Conservation (phyloP, 2,329 filamentous ascomycete species). For the Raffaelea ambrosiae region DNA sequence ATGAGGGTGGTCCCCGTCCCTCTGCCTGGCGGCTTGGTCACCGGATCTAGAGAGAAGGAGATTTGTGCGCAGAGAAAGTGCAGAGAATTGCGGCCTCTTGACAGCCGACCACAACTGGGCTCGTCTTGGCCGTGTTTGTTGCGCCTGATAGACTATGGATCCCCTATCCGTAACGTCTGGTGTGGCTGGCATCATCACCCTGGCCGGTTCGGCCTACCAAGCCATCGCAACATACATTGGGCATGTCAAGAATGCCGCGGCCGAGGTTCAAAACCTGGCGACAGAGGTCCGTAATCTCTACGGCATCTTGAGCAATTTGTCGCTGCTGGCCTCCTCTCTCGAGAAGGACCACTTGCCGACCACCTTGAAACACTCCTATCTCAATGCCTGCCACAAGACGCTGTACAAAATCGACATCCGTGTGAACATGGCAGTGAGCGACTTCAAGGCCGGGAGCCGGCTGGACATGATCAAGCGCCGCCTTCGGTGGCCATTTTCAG, state of each 20-base stretch:
- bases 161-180: constrained; percentile 19
- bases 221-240: constrained; percentile 16
- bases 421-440: background rate
- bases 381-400: constrained; percentile 6
- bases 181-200: constrained; percentile 20
- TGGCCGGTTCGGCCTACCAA: constrained; percentile 17
- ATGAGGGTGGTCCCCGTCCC: too few species aligned
- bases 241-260: constrained; percentile 14
- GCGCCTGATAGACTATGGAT: constrained; percentile 12
- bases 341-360: constrained; percentile 3
- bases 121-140: too few species aligned
- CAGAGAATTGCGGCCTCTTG: too few species aligned
- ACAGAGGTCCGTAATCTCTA: constrained; percentile 12
- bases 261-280: constrained; percentile 15
- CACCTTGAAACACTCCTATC: constrained; percentile 10
- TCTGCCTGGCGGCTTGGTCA: too few species aligned
- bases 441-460: background rate
- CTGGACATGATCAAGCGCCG: constrained; percentile 4
- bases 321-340: constrained; percentile 11
- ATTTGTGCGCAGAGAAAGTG: too few species aligned
- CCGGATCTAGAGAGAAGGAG: too few species aligned
- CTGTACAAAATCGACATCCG: constrained; percentile 10
- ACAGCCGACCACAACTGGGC: too few species aligned
- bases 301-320: constrained; percentile 15
- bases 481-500: constrained; percentile 17